phyloP scores from a whole-genome alignment of 1,284 basidiomycete genomes.

The Cutaneotrichosporon sp. region DNA sequence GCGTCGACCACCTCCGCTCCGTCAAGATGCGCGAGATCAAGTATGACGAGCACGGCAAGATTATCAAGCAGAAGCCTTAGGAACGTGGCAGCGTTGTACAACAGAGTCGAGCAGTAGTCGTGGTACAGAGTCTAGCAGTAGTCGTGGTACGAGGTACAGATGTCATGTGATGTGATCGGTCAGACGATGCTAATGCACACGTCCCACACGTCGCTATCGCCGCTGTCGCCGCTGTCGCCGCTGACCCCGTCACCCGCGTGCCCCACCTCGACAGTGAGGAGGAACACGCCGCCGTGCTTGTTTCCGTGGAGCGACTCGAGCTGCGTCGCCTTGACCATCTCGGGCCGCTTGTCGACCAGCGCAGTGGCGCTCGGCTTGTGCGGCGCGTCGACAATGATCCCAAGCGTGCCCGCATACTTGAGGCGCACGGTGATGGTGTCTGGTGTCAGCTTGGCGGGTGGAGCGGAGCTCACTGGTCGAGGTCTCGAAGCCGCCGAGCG shows the following conservation, averaged over 20 bases:
- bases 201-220: conserved; percentile 4
- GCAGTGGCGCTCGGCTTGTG: conserved; percentile 2
- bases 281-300: background rate
- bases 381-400: conserved; percentile 5
- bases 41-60: conserved; percentile 30
- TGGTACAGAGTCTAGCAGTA: no score
- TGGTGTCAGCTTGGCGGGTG: background rate
- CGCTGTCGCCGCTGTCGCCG: background rate
- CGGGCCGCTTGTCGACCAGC: conserved; percentile 3
- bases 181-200: background rate
- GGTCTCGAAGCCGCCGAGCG: conserved; percentile 9
- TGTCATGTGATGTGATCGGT: background rate
- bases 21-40: conserved; percentile 37
- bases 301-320: background rate
- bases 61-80: conserved; percentile 19
- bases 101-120: background rate
- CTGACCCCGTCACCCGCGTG: background rate
- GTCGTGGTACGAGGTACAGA: background rate
- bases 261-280: background rate
- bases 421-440: background rate
- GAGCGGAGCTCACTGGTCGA: background rate
- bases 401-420: conserved; percentile 10
- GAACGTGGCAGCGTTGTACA: background rate
- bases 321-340: background rate
- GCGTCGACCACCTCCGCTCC: conserved; percentile 39